Evolutionary conservation across 495 filamentous ascomycete genomes (phyloP), one percentile per base, ranked within the genome.

Genomic region (Stereocaulon alpinum): DNA sequence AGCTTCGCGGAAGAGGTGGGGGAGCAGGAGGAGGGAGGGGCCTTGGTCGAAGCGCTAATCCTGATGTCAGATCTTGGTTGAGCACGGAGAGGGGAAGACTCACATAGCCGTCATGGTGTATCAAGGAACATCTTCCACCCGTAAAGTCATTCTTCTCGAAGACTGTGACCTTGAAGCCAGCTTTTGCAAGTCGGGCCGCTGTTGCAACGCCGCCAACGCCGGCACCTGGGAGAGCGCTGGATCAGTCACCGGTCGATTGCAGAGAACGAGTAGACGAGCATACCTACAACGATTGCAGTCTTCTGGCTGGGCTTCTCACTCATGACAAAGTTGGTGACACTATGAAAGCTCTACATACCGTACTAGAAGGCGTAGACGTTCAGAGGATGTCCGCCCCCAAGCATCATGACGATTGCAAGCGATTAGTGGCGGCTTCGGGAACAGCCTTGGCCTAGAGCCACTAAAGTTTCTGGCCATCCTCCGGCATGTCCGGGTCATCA

Each of bases 71-170:
- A 22, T 24, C 9, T 43, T 30, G 51, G 57, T 6, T n/a, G 6
- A 12, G 3, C 17, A 55, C 10, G 9, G 48, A 6, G 9, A 12
- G 1, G n/a, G 47, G 41, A 9, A 22, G 22, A 66, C 73, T 51
- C 55, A 76, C 77, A 63, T 81, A 81, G 32, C 77, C 81, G 55
- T 77, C 69, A 56, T 77, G 70, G 27, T 72, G 66, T 47, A 86
- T 70, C 29, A 87, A 66, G 29, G 76, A 81, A 67, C 85, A 88
- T 43, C 85, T 70, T 0, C 85, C 84, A 44, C 85, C 85, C 0
- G 82, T 80, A 68, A 83, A 85, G 29, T 66, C 67, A 67, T 88
- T 85, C 73, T 86, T 86, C 66, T 88, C 85, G 11, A 86, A 66
- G 10, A 88, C 81, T 0, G 82, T 86, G 12, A 88, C 85, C 18